phyloP scores from a whole-genome alignment of 768 basidiomycete species.

The Hortiboletus campestris region DNA sequence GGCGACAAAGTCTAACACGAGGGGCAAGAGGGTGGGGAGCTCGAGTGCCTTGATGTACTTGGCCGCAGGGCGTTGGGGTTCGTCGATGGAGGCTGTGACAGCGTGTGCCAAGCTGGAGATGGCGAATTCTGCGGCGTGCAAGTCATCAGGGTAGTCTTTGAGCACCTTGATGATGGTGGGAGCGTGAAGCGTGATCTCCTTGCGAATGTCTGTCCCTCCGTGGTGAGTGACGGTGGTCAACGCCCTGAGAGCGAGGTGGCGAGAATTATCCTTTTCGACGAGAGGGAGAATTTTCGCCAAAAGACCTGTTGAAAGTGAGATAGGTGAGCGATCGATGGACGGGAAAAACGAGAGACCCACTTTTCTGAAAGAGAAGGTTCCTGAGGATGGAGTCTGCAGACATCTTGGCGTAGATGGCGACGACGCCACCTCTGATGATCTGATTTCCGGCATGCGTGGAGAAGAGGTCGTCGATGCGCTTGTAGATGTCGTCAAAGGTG shows the following conservation, averaged over 20 bases:
- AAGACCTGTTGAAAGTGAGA: conserved; percentile 40
- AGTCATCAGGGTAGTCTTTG: conserved; percentile 50
- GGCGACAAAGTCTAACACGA: conserved; percentile 41
- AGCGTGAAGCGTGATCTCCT: conserved; percentile 47
- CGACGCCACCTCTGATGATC: conserved; percentile 52
- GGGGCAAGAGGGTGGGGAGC: conserved; percentile 42
- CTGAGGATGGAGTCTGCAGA: conserved; percentile 57
- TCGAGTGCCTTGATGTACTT: conserved; percentile 41
- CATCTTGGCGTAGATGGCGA: conserved; percentile 65
- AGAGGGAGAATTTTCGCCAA: conserved; percentile 57
- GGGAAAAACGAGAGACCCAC: conserved; percentile 28
- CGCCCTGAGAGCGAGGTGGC: conserved; percentile 53
- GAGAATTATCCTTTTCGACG: conserved; percentile 44
- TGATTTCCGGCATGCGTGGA: conserved; percentile 41
- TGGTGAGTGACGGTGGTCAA: conserved; percentile 62
- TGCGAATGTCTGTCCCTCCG: conserved; percentile 48
- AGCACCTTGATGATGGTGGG: conserved; percentile 44
- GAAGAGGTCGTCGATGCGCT: conserved; percentile 50
- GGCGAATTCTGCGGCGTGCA: conserved; percentile 46
- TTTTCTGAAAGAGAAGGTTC: conserved; percentile 57
- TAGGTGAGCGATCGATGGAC: neutral
- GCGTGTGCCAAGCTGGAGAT: conserved; percentile 55
- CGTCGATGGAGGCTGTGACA: conserved; percentile 42
- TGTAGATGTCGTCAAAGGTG: conserved; percentile 53
- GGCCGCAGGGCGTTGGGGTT: conserved; percentile 37